Percentiles rank a stretch among this genome's conserved stretches.
Conservation (phyloP, 805 yeast species). For the Metschnikowia rubicola region DNA sequence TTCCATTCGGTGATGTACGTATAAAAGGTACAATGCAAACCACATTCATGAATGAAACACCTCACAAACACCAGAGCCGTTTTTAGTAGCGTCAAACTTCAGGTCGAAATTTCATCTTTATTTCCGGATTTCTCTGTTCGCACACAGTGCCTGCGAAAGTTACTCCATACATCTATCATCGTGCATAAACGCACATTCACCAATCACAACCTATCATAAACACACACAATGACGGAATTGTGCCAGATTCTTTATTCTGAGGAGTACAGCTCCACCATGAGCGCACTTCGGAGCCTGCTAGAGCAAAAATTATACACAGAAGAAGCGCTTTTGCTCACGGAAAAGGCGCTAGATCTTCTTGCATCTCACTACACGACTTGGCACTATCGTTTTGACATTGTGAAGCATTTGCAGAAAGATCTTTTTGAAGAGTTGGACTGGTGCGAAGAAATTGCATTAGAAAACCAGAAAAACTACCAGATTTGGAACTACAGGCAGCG, state of each 20-base stretch:
- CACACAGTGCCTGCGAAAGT: too few species aligned
- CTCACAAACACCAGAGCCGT: too few species aligned
- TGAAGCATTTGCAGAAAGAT: slow-evolving; percentile 36
- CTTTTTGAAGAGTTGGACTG: slow-evolving; percentile 63
- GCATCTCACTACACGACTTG: slow-evolving; percentile 94
- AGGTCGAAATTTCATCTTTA: too few species aligned
- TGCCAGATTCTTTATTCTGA: slow-evolving; percentile 70
- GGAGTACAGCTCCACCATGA: slow-evolving; percentile 64
- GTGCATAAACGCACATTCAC: not conserved
- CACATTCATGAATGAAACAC: too few species aligned
- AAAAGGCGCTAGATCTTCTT: slow-evolving; percentile 56
- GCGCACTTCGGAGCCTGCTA: slow-evolving; percentile 58
- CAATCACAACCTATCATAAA: not conserved
- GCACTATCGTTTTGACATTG: slow-evolving; percentile 62
- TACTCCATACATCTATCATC: not conserved
- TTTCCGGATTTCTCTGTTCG: too few species aligned
- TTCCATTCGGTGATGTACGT: too few species aligned
- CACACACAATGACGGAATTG: slow-evolving; percentile 26
- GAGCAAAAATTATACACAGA: slow-evolving; percentile 57
- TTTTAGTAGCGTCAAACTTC: too few species aligned
- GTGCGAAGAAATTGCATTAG: slow-evolving; percentile 72
- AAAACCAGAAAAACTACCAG: slow-evolving; percentile 88
- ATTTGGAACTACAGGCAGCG: slow-evolving; percentile 93
- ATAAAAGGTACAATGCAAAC: too few species aligned
- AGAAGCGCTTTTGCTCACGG: slow-evolving; percentile 68